Conservation (phyloP, 768 basidiomycete genomes). For the Boletus huronensis region DNA sequence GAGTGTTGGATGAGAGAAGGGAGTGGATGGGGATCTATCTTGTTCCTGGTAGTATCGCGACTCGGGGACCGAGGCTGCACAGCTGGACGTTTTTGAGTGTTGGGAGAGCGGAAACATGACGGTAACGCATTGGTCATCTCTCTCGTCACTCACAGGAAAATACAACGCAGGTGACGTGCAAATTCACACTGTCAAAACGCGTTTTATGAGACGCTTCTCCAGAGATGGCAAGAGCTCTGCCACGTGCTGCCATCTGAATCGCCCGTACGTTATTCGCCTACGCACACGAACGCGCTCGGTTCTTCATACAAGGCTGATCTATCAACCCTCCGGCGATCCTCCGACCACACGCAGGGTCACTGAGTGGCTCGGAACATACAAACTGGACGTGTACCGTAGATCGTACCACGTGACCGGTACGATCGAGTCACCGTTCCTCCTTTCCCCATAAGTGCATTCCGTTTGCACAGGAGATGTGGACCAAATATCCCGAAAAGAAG, state of each 20-base stretch:
- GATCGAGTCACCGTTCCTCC: not conserved
- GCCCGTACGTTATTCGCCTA: slow-evolving; percentile 1
- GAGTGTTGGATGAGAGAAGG: slow-evolving; percentile 14
- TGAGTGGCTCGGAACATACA: not conserved
- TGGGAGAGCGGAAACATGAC: slow-evolving; percentile 15
- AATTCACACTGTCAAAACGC: slow-evolving; percentile 30
- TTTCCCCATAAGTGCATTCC: slow-evolving; percentile 1
- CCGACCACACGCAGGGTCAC: slow-evolving; percentile 6
- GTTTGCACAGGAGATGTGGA: not conserved
- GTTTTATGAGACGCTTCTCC: slow-evolving; percentile 8
- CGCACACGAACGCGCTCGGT: not conserved
- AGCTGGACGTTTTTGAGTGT: slow-evolving; percentile 23
- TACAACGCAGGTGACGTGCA: slow-evolving; percentile 17
- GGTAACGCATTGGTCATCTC: slow-evolving; percentile 21
- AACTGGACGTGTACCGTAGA: no score
- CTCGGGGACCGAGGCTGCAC: not conserved
- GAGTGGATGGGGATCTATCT: slow-evolving; percentile 3
- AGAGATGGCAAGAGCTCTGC: slow-evolving; percentile 10
- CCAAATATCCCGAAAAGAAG: slow-evolving; percentile 11
- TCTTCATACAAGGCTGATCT: not conserved
- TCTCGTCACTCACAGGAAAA: slow-evolving; percentile 30
- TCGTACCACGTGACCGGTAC: not conserved
- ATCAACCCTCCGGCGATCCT: slow-evolving; percentile 1
- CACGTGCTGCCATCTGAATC: no score
- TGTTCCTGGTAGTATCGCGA: slow-evolving; percentile 10